Evolutionary conservation across 306 rosid genomes (phyloP).

Genomic region (Cicer chorassanicum): DNA sequence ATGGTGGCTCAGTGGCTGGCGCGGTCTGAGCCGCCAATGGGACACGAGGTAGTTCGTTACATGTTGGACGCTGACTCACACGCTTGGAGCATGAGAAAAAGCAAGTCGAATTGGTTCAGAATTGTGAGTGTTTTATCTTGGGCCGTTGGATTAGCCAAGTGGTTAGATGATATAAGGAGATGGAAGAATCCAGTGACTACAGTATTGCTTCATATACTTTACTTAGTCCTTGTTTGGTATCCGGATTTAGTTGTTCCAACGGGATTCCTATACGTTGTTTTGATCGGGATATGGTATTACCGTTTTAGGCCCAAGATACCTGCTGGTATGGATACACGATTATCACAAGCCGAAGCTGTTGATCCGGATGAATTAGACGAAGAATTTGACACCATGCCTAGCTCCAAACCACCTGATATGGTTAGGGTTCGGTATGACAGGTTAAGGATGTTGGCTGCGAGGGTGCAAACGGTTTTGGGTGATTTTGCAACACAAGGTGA

Average conservation of each 20-base stretch:
- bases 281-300: conserved; percentile 90
- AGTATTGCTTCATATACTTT: conserved; percentile 73
- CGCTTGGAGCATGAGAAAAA: conserved; percentile 92
- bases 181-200: conserved; percentile 87
- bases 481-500: conserved; percentile 96
- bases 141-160: conserved; percentile 84
- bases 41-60: conserved; percentile 84
- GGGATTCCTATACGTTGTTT: conserved; percentile 77
- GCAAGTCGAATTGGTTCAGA: conserved; percentile 91
- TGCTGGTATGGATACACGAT: conserved; percentile 83
- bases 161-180: conserved; percentile 81
- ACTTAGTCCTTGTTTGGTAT: conserved; percentile 94
- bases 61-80: conserved; percentile 96
- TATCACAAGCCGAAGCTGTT: conserved; percentile 76
- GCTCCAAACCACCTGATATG: conserved; percentile 73
- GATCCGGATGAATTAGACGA: conserved; percentile 91
- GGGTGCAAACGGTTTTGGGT: conserved; percentile 93
- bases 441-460: conserved; percentile 77
- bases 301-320: conserved; percentile 88
- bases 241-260: conserved; percentile 93
- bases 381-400: conserved; percentile 89
- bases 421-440: conserved; percentile 77
- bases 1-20: conserved; percentile 86
- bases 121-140: conserved; percentile 89
- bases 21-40: conserved; percentile 82